These are phyloP conservation scores for Phanerochaete carnosa DNA, from an alignment of 768 basidiomycete genomes.

Conservation along the genomic window DNA sequence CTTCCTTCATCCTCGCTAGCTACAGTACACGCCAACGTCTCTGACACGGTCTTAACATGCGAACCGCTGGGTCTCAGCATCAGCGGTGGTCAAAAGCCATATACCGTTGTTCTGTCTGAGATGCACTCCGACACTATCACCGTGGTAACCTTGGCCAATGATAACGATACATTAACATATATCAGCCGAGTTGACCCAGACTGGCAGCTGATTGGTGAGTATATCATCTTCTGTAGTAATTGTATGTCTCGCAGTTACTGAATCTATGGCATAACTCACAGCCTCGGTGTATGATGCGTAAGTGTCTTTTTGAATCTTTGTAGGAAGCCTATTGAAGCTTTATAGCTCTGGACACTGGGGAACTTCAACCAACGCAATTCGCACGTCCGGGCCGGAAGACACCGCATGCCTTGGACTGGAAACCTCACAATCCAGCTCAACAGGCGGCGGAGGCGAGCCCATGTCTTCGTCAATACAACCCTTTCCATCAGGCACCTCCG, in stretches of 20 bases:
- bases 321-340: constrained; percentile 1
- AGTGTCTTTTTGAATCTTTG: neutral
- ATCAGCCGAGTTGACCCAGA: constrained; percentile 39
- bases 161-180: constrained; percentile 38
- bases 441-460: neutral
- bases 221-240: neutral
- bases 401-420: constrained; percentile 21
- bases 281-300: constrained; percentile 30
- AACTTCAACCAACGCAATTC: constrained; percentile 17
- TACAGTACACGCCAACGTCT: constrained; percentile 35
- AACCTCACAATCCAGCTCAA: neutral
- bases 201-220: constrained; percentile 39
- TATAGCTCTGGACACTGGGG: constrained; percentile 37
- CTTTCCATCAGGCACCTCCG: neutral
- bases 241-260: neutral
- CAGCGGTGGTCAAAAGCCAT: constrained; percentile 42
- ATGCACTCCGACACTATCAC: constrained; percentile 36
- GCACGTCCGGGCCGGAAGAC: constrained; percentile 27
- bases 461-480: neutral
- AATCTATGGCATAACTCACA: constrained; percentile 13
- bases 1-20: constrained; percentile 25
- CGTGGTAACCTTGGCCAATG: constrained; percentile 35
- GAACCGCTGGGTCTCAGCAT: constrained; percentile 44
- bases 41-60: constrained; percentile 37
- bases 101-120: constrained; percentile 39